Conservation (phyloP, 345 rosid species). For the Salix suchowensis region DNA sequence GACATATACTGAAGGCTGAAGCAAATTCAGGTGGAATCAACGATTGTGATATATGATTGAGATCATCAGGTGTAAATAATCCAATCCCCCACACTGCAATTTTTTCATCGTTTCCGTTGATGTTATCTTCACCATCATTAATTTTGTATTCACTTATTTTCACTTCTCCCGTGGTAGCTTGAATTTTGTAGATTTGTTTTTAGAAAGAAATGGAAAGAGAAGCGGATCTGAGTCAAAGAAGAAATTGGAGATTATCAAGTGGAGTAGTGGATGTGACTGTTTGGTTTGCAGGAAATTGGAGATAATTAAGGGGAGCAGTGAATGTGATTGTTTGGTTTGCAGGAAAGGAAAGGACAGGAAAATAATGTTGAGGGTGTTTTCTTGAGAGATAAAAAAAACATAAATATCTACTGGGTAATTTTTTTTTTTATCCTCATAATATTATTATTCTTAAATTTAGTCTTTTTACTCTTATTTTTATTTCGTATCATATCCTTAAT, state of each 20-base stretch:
- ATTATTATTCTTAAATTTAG: neutral
- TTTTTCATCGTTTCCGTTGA: conserved; percentile 48
- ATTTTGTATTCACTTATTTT: conserved; percentile 33
- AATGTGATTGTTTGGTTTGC: neutral
- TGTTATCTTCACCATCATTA: neutral
- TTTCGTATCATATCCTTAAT: too few relatives aligned
- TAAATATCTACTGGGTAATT: neutral
- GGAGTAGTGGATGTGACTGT: conserved; percentile 7
- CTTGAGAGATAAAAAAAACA: neutral
- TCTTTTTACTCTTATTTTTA: too few relatives aligned
- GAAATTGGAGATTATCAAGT: conserved; percentile 22
- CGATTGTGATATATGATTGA: conserved; percentile 63
- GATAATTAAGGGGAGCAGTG: too few relatives aligned
- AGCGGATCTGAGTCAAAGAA: conserved; percentile 12
- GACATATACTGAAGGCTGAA: conserved; percentile 69
- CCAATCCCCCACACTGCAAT: conserved; percentile 84
- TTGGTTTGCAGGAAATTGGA: neutral
- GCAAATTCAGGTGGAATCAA: conserved; percentile 75
- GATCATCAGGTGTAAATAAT: conserved; percentile 56
- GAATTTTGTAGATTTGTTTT: neutral
- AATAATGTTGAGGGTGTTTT: neutral
- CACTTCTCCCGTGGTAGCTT: conserved; percentile 36
- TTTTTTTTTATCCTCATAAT: neutral
- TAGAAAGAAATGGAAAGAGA: neutral
- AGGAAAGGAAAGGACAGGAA: conserved; percentile 8